Conservation (phyloP, 148 eudicot genomes). For the Chenopodium formosanum region DNA sequence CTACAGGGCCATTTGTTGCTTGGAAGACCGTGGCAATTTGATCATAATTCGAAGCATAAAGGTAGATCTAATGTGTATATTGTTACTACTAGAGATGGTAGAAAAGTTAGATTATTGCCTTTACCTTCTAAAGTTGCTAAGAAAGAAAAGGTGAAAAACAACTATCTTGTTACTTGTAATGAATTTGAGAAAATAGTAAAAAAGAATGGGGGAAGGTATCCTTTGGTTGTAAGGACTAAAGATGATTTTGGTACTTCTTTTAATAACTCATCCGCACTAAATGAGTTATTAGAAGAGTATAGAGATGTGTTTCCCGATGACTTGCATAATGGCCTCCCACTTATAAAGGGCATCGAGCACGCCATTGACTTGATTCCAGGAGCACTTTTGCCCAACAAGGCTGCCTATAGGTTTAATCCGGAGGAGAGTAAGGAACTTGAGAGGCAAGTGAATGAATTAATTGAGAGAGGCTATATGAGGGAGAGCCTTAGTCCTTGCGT, state of each 20-base stretch:
- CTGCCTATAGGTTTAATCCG: background rate
- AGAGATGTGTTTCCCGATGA: background rate
- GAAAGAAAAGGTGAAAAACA: background rate
- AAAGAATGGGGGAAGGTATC: background rate
- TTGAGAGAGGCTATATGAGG: too few relatives aligned
- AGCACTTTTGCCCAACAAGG: background rate
- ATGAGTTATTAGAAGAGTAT: background rate
- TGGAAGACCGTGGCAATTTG: conserved; percentile 5
- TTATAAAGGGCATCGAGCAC: background rate
- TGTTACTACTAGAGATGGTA: background rate
- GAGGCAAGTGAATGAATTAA: too few relatives aligned
- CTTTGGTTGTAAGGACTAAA: background rate
- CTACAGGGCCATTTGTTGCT: background rate
- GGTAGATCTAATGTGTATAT: background rate
- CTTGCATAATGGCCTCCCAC: background rate
- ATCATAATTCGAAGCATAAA: background rate
- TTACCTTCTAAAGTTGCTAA: background rate
- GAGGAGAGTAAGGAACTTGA: background rate
- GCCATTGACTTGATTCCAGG: background rate
- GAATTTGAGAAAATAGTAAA: background rate
- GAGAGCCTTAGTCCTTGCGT: too few relatives aligned
- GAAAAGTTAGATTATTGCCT: background rate
- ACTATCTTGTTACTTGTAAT: background rate
- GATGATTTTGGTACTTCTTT: background rate
- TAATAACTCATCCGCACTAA: too few relatives aligned